Percentiles rank a stretch among this genome's conserved stretches.
Evolutionary conservation across 768 basidiomycete genomes (phyloP).

Genomic region (Solioccasus polychromus): DNA sequence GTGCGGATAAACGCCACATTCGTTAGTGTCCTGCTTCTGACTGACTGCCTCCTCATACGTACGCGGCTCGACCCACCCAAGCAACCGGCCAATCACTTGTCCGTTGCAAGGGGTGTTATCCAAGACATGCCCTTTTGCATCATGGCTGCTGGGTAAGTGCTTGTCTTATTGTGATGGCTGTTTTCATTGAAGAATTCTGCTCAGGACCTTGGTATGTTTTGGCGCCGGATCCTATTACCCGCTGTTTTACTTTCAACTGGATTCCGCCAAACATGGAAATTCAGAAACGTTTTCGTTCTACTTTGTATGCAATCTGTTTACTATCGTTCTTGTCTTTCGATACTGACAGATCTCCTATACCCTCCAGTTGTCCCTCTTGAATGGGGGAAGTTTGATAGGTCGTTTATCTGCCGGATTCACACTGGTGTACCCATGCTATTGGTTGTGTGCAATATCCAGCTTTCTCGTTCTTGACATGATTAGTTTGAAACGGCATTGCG

Average conservation of each 20-base stretch:
- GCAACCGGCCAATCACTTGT: conserved; percentile 11
- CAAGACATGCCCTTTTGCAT: conserved; percentile 19
- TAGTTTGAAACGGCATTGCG: conserved; percentile 32
- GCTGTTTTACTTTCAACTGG: conserved; percentile 53
- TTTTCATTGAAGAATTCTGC: neutral
- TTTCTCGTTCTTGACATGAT: conserved; percentile 44
- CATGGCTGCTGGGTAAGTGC: conserved; percentile 8
- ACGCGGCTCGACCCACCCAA: conserved; percentile 39
- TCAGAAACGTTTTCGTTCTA: conserved; percentile 49
- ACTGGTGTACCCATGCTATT: conserved; percentile 45
- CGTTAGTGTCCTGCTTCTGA: conserved; percentile 34
- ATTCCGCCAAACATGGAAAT: conserved; percentile 46
- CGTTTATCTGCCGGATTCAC: conserved; percentile 44
- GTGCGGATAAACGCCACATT: conserved; percentile 45
- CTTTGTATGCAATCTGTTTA: conserved; percentile 32
- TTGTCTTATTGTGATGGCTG: neutral
- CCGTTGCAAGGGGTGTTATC: conserved; percentile 13
- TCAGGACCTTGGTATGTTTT: conserved; percentile 24
- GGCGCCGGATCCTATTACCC: conserved; percentile 46
- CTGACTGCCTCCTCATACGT: conserved; percentile 31
- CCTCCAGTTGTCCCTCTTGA: conserved; percentile 50
- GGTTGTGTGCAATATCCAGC: conserved; percentile 29
- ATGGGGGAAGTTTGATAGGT: conserved; percentile 48
- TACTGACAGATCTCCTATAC: neutral
- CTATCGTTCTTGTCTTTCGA: neutral